phyloP scores from a whole-genome alignment of 306 rosid genomes.

The Ammopiptanthus mongolicus region DNA sequence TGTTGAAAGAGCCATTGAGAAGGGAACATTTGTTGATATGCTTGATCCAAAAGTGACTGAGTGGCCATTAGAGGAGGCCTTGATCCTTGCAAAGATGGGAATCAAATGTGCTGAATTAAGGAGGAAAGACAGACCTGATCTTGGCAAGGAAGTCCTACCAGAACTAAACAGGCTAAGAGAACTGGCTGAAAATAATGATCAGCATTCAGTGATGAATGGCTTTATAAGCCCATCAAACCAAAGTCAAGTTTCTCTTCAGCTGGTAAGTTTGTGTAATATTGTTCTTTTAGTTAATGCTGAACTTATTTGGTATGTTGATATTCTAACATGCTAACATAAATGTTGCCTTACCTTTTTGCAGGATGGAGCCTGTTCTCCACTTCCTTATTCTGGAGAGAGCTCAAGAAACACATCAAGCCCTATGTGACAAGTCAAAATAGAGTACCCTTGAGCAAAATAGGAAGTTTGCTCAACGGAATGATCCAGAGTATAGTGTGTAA shows the following conservation, averaged over 20 bases:
- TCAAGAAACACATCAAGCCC: neutral
- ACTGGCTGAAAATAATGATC: conserved; percentile 22
- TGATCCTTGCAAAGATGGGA: conserved; percentile 26
- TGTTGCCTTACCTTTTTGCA: neutral
- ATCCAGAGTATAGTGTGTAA: neutral
- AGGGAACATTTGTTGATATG: conserved; percentile 23
- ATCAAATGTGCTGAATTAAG: conserved; percentile 30
- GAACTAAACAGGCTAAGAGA: conserved; percentile 21
- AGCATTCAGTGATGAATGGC: neutral
- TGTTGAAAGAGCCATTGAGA: conserved; percentile 34
- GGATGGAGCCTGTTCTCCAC: conserved; percentile 22
- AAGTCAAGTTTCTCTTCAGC: conserved; percentile 36
- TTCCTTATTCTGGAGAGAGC: conserved; percentile 21
- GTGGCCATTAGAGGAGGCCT: conserved; percentile 35
- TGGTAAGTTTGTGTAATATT: conserved; percentile 3
- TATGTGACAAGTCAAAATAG: conserved; percentile 2
- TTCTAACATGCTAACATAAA: neutral
- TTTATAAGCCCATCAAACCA: conserved; percentile 19
- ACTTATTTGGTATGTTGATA: neutral
- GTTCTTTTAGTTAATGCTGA: neutral
- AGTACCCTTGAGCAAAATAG: neutral
- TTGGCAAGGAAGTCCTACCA: conserved; percentile 32
- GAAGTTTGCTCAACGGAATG: neutral
- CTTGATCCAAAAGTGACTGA: conserved; percentile 31
- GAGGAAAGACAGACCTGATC: conserved; percentile 43